Base-by-base conservation (phyloP, 345 rosid genomes). In the Nephelium lappaceum region DNA sequence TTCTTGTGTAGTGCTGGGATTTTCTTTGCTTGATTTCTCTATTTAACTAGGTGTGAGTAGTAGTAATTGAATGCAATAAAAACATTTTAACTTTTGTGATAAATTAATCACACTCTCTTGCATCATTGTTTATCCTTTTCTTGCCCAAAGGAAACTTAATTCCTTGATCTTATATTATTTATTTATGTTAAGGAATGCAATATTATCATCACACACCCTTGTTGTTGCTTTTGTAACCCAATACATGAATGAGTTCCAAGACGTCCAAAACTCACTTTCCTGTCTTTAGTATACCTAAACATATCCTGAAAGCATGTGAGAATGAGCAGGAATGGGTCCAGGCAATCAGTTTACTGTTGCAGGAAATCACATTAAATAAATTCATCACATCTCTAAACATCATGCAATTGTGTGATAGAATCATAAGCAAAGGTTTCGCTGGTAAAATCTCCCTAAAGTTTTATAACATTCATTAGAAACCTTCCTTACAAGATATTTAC, bases 141-240 rank as follows among this genome's bases (percentile, higher is more conserved):
- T 73, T 36, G 74, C 38, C 45, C 49, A 31, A 12, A 69, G 69
- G 57, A 45, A 18, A 55, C 67, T 79, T 74, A 70, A 70, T 49
- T 74, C 81, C 51, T 73, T 31, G 21, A 60, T 63, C 76, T 68
- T 19, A 74, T 66, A 74, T 66, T 51, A 67, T 76, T 39, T 45
- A 0, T 25, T 24, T 67, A 42, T 53, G 18, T 42, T 3, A 43
- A 43, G 31, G 2, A 69, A 43, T 69, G 72, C 18, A 47, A 49
- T 71, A 47, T 45, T 51, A 5, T 67, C 41, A 76, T 76, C 6
- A 76, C 21, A 53, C 1, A 9, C 39, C 65, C 38, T 67, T 53
- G 79, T 23, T 66, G 79, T 38, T 51, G 53, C 63, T 51, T 75
- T 1, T 31, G 15, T 55, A 69, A 76, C 53, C 23, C 63, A 67